phyloP scores from a whole-genome alignment of 1,284 basidiomycete species.

The Trametes sp. region DNA sequence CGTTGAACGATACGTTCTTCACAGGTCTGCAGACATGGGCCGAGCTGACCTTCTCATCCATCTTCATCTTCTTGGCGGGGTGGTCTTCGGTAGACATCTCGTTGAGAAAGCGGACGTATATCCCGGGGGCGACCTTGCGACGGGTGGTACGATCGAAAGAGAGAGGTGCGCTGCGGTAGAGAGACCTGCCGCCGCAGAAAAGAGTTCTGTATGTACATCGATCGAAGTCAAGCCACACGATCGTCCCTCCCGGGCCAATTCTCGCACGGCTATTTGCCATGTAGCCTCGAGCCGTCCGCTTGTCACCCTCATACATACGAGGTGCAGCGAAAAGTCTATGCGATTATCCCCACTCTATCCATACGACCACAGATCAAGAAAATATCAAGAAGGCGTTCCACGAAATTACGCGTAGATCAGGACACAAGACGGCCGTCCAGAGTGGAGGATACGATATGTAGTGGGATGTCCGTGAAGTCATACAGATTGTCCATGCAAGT shows the following conservation, averaged over 20 bases:
- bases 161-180: constrained; percentile 6
- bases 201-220: constrained; percentile 15
- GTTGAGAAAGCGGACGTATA: neutral
- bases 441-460: constrained; percentile 16
- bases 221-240: constrained; percentile 13
- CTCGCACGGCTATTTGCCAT: constrained; percentile 21
- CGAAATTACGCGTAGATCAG: constrained; percentile 3
- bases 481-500: constrained; percentile 32
- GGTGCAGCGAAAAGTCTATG: constrained; percentile 7
- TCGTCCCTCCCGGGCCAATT: constrained; percentile 18
- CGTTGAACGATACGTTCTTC: neutral
- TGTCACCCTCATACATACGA: neutral
- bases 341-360: constrained; percentile 16
- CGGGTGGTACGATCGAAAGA: neutral
- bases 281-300: neutral
- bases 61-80: constrained; percentile 57
- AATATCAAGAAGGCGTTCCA: constrained; percentile 4
- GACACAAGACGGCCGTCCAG: constrained; percentile 11
- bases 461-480: constrained; percentile 32
- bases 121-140: neutral
- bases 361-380: constrained; percentile 7
- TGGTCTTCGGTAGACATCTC: constrained; percentile 47
- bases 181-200: neutral
- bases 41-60: constrained; percentile 48
- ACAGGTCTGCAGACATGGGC: neutral